Base-by-base conservation (phyloP, 2,329 filamentous ascomycete genomes). In the Emericellopsis cladophorae region DNA sequence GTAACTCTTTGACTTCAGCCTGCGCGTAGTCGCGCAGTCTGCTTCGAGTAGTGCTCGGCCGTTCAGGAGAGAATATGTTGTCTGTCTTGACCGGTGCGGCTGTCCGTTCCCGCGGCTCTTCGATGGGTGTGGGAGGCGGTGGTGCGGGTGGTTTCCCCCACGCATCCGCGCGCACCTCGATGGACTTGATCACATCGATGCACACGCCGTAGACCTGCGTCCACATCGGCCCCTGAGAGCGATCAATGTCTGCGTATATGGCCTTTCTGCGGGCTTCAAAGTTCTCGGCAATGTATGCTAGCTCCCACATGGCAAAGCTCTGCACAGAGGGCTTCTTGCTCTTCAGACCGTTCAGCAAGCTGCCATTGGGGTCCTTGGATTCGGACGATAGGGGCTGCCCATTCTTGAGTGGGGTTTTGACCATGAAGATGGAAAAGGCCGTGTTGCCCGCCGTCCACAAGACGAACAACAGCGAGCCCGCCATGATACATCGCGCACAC, bases 311-410 rank as follows among this genome's bases (percentile, higher is more conserved):
- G 14, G 90, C 89, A 57, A 93, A 94, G 1, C 78, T 74, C 73
- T 84, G 44, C 2, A 18, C n/a, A 33, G 84, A 69, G 8, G 85
- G 70, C 58, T 90, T 92, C 62, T 88, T 92, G 48, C 81, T 81
- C 56, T 81, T 89, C 36, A 96, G 60, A 0, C 90, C 90, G 42
- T 80, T 87, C 38, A 96, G 59, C 23, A 96, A 68, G 55, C 85
- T 95, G 31, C 87, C 88, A 53, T 95, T 96, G 1, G 90, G 86
- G 58, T 95, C 89, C 54, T 85, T 92, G 14, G 87, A 85, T 49
- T 90, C 84, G 15, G 75, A 74, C 1, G 87, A 95, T 42, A 96
- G 72, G 4, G 89, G 88, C 51, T 81, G 75, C n/a, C 74, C 81
- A 49, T 84, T 84, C 65, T 94, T 95, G 41, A 94, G 57, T 1